Evolutionary conservation across 164 flowering plant species (phyloP).

Genomic region (Stephania yunnanensis): DNA sequence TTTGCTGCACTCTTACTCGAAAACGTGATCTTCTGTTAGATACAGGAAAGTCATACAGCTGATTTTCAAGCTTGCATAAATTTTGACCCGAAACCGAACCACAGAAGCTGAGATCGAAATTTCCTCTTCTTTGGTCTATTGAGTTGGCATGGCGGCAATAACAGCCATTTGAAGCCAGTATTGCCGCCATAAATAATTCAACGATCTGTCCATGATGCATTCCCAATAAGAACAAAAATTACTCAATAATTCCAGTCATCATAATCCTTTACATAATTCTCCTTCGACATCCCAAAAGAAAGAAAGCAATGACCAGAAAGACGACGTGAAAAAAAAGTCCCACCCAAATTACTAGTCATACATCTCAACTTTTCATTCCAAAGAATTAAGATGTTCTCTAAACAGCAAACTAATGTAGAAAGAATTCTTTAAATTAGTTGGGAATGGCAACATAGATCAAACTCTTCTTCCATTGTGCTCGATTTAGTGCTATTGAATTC

Average conservation of each 20-base stretch:
- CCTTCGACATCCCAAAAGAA: background rate
- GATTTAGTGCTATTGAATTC: too few relatives aligned
- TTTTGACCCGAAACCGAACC: slow-evolving; percentile 29
- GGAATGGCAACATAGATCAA: too few relatives aligned
- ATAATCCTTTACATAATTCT: background rate
- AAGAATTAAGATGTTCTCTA: background rate
- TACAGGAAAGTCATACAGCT: slow-evolving; percentile 6
- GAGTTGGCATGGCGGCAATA: slow-evolving; percentile 32
- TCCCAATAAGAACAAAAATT: background rate
- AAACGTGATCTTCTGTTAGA: slow-evolving; percentile 20
- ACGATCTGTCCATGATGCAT: slow-evolving; percentile 16
- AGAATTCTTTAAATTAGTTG: background rate
- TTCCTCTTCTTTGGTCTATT: slow-evolving; percentile 26
- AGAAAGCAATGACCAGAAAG: background rate
- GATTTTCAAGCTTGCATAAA: slow-evolving; percentile 17
- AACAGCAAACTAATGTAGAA: background rate
- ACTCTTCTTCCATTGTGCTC: too few relatives aligned
- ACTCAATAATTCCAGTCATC: background rate
- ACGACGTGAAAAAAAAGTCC: background rate
- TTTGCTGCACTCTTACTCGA: slow-evolving; percentile 37
- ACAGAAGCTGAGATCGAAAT: slow-evolving; percentile 42
- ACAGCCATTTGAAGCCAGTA: slow-evolving; percentile 64
- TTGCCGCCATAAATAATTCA: slow-evolving; percentile 43
- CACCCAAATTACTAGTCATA: background rate
- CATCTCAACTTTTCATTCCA: background rate